Base-by-base conservation (phyloP, 768 basidiomycete species). In the Sarcodon aspratus region DNA sequence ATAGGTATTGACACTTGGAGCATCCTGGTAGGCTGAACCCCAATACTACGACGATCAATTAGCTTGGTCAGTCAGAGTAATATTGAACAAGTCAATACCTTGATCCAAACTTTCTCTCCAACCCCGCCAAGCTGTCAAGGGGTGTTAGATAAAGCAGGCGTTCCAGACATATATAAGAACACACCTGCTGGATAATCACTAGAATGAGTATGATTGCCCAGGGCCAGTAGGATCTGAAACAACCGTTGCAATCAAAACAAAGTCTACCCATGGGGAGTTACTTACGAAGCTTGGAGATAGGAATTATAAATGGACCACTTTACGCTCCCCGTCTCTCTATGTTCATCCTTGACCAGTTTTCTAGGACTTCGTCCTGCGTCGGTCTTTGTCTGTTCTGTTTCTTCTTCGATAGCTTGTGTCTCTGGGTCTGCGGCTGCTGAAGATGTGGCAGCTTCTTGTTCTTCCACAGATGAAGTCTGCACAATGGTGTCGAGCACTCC, bases 261-360 rank as follows among this genome's bases (percentile, higher is more conserved):
- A n/a, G 42, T 37, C 21, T 27, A 5, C 21, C 21, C 21, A 27
- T 3, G 21, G 21, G 46, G n/a, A 17, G 13, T 37, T 7, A 73
- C 79, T 44, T 52, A 85, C 81, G 84, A 82, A 13, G 80, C 83
- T 60, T 78, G 71, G 50, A 91, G 59, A 57, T 93, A 88, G 6
- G 71, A 69, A 56, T 70, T 70, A 58, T 78, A 78, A 27, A 74
- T 73, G 10, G 66, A 63, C 84, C 86, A 90, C 57, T 87, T 88
- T 32, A 94, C 90, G 35, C 82, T 79, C 0, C 91, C 92, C 1
- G 73, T 73, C 53, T 86, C 85, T 40, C 89, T 63, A 50, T 88
- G 82, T 59, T 93, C 89, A 44, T 91, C 89, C 59, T 89, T 81
- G 49, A 91, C 63, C 9, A 91, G 64, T 56, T 87, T 85, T 31